Base-by-base conservation (phyloP, 1,284 basidiomycete species). In the Malassezia restricta region DNA sequence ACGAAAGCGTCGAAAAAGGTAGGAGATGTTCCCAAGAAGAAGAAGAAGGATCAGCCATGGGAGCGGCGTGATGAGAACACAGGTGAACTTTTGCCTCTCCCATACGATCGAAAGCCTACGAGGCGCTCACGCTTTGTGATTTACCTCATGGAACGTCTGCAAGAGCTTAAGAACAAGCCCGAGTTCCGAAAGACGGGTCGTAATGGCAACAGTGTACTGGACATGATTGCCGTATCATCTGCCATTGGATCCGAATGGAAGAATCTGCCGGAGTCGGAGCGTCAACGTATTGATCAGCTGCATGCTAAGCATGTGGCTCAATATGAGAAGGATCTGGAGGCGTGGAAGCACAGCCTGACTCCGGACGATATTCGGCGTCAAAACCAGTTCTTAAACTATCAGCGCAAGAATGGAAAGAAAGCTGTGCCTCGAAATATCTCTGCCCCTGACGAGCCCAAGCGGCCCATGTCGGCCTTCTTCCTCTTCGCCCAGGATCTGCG, bases 301-400 rank as follows among this genome's bases (percentile, higher is more conserved):
- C 56, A 60, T 41, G 66, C 57, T 37, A 45, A 59, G 50, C 57
- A 58, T 38, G 62, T 62, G 55, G 56, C 47, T 29, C 43, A 54
- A 35, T 68, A 70, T 56, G 59, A 62, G 46, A 56, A 54, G 33
- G 66, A 52, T 4, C 54, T 70, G 30, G 52, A 58, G 47, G 49
- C 55, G 32, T 71, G 68, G 68, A 57, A 60, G 37, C 56, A 59
- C 8, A 43, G 46, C 30, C 56, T 71, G 15, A 63, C 66, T 6
- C 56, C 68, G 27, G 65, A 68, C 8, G 68, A 69, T 49, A 65
- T 71, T 48, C 54, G 59, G 55, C 60, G 66, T 14, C 65, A 71
- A 56, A 69, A 71, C 51, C 58, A 57, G 20, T 71, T 64, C 51
- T 56, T 64, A 31, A 43, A 50, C 24, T 48, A 56, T 40, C 66